phyloP scores from a whole-genome alignment of 352 stramenopile species.

The Globisporangium cystogenes region DNA sequence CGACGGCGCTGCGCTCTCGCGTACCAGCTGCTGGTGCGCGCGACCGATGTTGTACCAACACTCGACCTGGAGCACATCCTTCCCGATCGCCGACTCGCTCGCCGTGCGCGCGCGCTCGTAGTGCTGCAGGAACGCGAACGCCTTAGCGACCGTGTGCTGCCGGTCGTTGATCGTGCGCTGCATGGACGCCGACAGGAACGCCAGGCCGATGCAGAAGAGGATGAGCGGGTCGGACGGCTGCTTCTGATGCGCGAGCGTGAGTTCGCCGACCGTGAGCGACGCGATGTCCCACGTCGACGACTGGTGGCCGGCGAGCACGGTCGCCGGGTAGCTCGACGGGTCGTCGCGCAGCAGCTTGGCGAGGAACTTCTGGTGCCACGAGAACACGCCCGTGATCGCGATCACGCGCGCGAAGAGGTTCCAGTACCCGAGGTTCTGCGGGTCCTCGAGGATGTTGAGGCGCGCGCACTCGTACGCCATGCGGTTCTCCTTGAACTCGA shows the following conservation, averaged over 20 bases:
- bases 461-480: slow-evolving; percentile 86
- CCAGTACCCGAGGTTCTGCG: slow-evolving; percentile 77
- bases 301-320: slow-evolving; percentile 76
- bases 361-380: slow-evolving; percentile 85
- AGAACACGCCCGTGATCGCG: slow-evolving; percentile 78
- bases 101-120: slow-evolving; percentile 61
- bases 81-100: slow-evolving; percentile 40
- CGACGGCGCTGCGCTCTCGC: neutral
- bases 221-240: slow-evolving; percentile 70
- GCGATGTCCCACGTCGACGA: slow-evolving; percentile 82
- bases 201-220: slow-evolving; percentile 79
- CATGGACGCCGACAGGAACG: slow-evolving; percentile 81
- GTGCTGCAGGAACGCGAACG: slow-evolving; percentile 81
- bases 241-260: slow-evolving; percentile 78
- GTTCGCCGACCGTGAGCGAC: slow-evolving; percentile 78
- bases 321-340: slow-evolving; percentile 70
- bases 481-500: slow-evolving; percentile 82
- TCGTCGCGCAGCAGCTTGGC: slow-evolving; percentile 76
- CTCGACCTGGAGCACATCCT: slow-evolving; percentile 65
- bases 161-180: slow-evolving; percentile 83
- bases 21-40: slow-evolving; percentile 82
- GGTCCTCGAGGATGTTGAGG: slow-evolving; percentile 85
- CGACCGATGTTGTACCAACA: slow-evolving; percentile 86
- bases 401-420: slow-evolving; percentile 84
- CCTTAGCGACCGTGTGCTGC: slow-evolving; percentile 80